Evolutionary conservation across 805 yeast genomes (phyloP), one percentile per base, ranked within the genome.

Genomic region (Yamadazyma paraphyllophila): DNA sequence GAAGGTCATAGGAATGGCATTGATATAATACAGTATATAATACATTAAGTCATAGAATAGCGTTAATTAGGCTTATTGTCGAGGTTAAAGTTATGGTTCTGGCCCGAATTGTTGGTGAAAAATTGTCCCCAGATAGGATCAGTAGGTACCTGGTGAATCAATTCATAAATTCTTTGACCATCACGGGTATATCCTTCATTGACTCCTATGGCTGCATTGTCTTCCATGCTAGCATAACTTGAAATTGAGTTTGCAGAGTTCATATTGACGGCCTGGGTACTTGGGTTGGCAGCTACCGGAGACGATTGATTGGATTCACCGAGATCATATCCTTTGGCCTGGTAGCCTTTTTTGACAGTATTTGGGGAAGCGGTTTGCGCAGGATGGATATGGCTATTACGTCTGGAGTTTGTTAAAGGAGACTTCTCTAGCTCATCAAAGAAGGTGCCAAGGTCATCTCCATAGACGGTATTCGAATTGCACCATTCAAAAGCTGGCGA

Each of bases 51-150:
- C 13, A 29, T 29, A 29, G 10, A 26, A 8, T 26, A 26, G 10
- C 10, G 13, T 29, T 4, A 14, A 25, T 24, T 36, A 5, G 20
- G 39, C 8, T n/a, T 25, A 31, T 36, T 14, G 16, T 14, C 34
- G 35, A 12, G 13, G 38, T 45, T 12, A 35, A 12, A 17, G 38
- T 45, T 12, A 30, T 32, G 43, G 33, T 46, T 5, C 24, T 20
- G 24, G 6, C 31, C 34, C 14, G 44, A 15, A 13, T 34, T 32
- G 30, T 33, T 46, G 36, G 76, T 65, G 57, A 82, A 80, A 52
- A 79, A 78, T 52, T 81, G 85, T 43, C 81, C 88, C 86, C 88
- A 83, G 29, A 83, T 81, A 20, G 81, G 70, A 45, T 83, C 88
- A 2, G 80, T 74, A 3, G 85, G 82, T 39, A 82, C 77, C 57